Conservation (phyloP, 2,329 filamentous ascomycete genomes). For the Aphanoascus verrucosus region DNA sequence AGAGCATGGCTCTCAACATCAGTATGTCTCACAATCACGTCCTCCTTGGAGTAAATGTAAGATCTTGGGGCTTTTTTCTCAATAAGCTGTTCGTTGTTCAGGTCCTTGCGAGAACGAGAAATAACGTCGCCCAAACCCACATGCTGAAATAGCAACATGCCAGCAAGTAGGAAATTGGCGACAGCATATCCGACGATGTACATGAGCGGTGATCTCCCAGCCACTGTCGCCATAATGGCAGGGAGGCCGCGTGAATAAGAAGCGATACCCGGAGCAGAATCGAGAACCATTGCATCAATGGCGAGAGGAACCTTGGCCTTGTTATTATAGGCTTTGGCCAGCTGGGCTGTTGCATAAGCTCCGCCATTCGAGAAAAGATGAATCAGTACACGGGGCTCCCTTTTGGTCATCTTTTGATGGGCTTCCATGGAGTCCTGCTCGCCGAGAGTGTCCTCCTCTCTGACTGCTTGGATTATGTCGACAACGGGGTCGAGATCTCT, state of each 20-base stretch:
- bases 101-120: background rate
- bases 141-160: background rate
- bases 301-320: background rate
- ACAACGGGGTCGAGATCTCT: background rate
- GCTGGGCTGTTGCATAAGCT: background rate
- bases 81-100: background rate
- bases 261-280: background rate
- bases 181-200: background rate
- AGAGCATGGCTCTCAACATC: conserved; percentile 1
- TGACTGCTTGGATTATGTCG: conserved; percentile 2
- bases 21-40: background rate
- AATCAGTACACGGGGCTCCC: background rate
- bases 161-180: background rate
- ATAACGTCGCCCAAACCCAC: background rate
- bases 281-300: conserved; percentile 1
- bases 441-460: background rate
- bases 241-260: background rate
- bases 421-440: background rate
- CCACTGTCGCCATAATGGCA: background rate
- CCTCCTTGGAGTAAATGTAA: background rate
- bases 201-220: background rate
- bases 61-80: background rate
- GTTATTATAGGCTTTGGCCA: background rate
- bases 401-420: background rate
- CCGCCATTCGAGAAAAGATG: conserved; percentile 4